phyloP scores from a whole-genome alignment of 495 filamentous ascomycete genomes.

The Xylaria flabelliformis region DNA sequence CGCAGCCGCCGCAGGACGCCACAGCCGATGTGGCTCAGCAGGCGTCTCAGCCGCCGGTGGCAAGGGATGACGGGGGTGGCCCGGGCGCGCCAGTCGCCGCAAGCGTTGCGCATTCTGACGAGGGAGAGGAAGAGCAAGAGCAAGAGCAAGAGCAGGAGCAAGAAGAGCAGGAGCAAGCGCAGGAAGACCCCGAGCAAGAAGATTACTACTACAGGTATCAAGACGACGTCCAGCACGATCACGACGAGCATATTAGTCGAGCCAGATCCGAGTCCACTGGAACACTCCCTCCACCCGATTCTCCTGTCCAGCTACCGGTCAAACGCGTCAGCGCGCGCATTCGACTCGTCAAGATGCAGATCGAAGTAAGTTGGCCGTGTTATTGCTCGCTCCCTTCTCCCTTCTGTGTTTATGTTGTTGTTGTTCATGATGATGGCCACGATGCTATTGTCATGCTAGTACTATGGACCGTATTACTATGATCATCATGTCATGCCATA shows the following conservation, averaged over 20 bases:
- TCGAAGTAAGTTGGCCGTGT: constrained; percentile 23
- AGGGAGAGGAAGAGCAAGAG: not conserved
- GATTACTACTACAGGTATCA: not conserved
- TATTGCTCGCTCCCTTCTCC: not conserved
- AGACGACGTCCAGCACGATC: not conserved
- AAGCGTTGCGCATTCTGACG: constrained; percentile 12
- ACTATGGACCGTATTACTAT: not conserved
- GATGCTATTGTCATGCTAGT: not conserved
- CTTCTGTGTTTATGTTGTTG: no score
- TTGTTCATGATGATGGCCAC: not conserved
- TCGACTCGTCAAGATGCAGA: constrained; percentile 21
- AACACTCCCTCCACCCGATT: not conserved
- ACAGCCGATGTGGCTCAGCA: constrained; percentile 18
- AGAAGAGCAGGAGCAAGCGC: not conserved
- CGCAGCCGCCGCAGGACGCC: not conserved
- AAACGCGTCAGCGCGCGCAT: not conserved
- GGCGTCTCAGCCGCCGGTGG: not conserved
- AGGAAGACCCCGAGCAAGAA: not conserved
- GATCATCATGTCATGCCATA: not conserved
- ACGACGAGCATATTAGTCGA: not conserved
- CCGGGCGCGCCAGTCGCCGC: constrained; percentile 3
- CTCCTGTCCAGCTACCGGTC: not conserved
- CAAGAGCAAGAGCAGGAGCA: not conserved
- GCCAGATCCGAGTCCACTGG: not conserved
- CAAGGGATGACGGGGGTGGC: not conserved